A percentile compares a stretch with the other conserved stretches of the same genome.
phyloP scores from a whole-genome alignment of 345 rosid genomes.

The Eucalyptus grandis region DNA sequence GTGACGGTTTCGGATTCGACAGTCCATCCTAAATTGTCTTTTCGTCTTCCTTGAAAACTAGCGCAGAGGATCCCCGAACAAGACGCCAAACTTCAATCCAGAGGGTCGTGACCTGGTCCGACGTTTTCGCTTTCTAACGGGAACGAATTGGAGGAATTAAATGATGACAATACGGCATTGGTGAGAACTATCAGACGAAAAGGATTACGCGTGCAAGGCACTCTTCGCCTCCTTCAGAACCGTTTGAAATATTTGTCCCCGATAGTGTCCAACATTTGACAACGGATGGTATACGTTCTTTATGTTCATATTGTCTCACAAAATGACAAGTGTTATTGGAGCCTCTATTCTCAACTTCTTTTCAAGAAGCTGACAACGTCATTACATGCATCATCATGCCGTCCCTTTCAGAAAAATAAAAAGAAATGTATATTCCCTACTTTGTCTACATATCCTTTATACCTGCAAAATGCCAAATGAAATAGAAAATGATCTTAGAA shows the following conservation, averaged over 20 bases:
- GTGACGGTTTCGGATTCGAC: not conserved
- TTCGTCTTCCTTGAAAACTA: not conserved
- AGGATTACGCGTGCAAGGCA: not conserved
- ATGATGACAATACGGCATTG: not conserved
- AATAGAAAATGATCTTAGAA: too few relatives aligned
- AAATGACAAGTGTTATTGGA: too few relatives aligned
- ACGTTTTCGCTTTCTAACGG: not conserved
- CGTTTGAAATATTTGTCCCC: not conserved
- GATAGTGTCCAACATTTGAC: not conserved
- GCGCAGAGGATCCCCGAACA: not conserved
- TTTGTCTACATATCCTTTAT: too few relatives aligned
- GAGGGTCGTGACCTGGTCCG: not conserved
- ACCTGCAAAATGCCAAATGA: too few relatives aligned
- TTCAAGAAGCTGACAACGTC: too few relatives aligned
- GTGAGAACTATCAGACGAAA: not conserved
- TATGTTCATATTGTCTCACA: too few relatives aligned
- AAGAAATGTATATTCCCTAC: accelerated
- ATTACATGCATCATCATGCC: too few relatives aligned
- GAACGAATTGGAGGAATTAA: not conserved
- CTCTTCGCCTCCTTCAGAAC: not conserved
- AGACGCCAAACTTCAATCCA: not conserved
- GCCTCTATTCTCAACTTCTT: too few relatives aligned
- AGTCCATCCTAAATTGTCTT: not conserved
- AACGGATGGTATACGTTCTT: accelerated
- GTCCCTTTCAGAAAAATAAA: too few relatives aligned